Base-by-base conservation (phyloP, 768 basidiomycete genomes). In the Pholiota microspora region DNA sequence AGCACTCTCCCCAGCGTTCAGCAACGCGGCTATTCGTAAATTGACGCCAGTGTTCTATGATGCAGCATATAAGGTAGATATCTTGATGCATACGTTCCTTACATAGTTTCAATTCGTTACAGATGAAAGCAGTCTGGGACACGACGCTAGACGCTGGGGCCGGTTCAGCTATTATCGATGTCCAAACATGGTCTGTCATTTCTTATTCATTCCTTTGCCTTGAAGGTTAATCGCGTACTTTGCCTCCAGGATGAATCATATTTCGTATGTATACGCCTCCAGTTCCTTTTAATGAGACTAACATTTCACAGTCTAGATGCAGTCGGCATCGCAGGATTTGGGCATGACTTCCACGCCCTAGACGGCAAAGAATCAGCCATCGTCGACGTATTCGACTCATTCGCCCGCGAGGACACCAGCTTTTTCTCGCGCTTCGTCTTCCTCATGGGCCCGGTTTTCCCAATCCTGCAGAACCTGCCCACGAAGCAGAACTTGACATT, bases 261-360 rank as follows among this genome's bases (percentile, higher is more conserved):
- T 78, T 18, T 71, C 78, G 77, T 75, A 61, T 45, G 71, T 62
- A 27, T 3, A 23, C 15, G 28, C 49, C 8, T 10, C 21, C 4
- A 31, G 4, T 23, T 8, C 27, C 45, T 38, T 44, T 27, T 3
- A 16, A 7, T 12, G 23, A 23, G 15, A 16, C 10, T 21, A 45
- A 31, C 9, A 13, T 16, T 51, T 21, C 13, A n/a, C 45, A 83
- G 82, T 9, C 68, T 85, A 3, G 84, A 86, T 59, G 76, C 71
- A 0, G 72, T 85, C 48, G 82, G 84, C 12, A 78, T 84, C 29
- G 81, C 80, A 6, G 81, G 82, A 0, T 85, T 85, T 53, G 77
- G 79, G 4, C 78, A 85, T 58, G 71, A 83, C 60, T 86, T 86
- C 56, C 75, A 75, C 12, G 65, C 78, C 0, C 70, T 85, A 4